phyloP scores from a whole-genome alignment of 805 yeast species.

The Ogataea thermomethanolica region DNA sequence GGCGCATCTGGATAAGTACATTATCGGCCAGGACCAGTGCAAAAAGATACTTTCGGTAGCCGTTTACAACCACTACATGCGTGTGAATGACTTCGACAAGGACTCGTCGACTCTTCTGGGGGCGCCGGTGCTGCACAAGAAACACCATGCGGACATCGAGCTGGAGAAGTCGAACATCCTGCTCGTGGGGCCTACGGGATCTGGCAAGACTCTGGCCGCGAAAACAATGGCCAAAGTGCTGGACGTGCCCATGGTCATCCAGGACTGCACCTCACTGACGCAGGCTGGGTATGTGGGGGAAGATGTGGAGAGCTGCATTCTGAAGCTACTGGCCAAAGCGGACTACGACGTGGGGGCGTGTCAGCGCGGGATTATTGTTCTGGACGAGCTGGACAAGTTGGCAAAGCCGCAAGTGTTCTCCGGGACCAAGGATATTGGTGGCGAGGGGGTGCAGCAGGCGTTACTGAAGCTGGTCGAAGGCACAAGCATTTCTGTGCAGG shows the following conservation, averaged over 20 bases:
- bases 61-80: constrained; percentile 53
- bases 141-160: constrained; percentile 36
- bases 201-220: constrained; percentile 59
- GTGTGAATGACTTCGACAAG: constrained; percentile 37
- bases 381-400: constrained; percentile 58
- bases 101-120: constrained; percentile 9
- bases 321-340: constrained; percentile 47
- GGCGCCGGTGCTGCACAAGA: constrained; percentile 8
- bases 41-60: constrained; percentile 60
- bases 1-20: constrained; percentile 45
- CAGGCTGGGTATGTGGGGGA: constrained; percentile 68
- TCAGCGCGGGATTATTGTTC: constrained; percentile 55
- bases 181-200: constrained; percentile 58
- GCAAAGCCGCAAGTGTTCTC: constrained; percentile 45
- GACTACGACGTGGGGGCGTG: constrained; percentile 49
- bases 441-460: constrained; percentile 66
- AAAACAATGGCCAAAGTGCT: constrained; percentile 49
- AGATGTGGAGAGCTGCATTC: constrained; percentile 56
- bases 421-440: constrained; percentile 56
- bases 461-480: constrained; percentile 56
- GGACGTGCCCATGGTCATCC: constrained; percentile 55
- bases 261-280: constrained; percentile 59
- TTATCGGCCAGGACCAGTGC: constrained; percentile 54
- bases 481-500: constrained; percentile 45
- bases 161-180: constrained; percentile 54